Base-by-base conservation (phyloP, 163 green algal species). In the Chlorella variabilis region DNA sequence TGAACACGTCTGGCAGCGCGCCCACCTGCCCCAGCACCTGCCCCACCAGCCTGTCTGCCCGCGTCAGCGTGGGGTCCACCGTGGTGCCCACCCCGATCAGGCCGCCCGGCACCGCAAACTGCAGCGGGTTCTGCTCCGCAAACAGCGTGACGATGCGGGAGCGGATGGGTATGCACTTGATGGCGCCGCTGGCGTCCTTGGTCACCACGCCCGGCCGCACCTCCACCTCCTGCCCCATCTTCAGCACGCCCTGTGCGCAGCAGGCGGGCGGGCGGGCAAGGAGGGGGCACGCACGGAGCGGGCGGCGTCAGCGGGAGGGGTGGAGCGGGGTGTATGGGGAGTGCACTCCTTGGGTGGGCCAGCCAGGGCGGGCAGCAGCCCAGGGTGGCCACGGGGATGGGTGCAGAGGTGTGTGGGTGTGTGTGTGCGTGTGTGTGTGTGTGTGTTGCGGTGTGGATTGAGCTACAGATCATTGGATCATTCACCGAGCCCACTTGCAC, bases 1-100 rank as follows among this genome's bases (percentile, higher is more conserved):
- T 96, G 91, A 95, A 99, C 65, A 99, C 96, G 54, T 98, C 93
- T 4, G 97, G 97, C 80, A 99, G 92, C 17, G 87, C 86, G 18
- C 96, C 97, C 33, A 99, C 95, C 87, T 97, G 89, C 51, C 96
- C 96, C 66, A 99, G 51, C 85, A 93, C 91, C 88, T 99, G 96
- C 13, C 96, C 96, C 31, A 99, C 96, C 54, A 99, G 90, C 56
- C 96, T 84, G 84, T 99, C 97, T 2, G 97, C 97, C 15, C 97
- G 88, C 8, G 97, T 99, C 33, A 99, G 92, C 18, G 96, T 99
- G 41, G 97, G 97, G 89, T 99, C 97, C 36, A 99, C 96, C 36
- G 96, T 99, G 8, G 97, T 98, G 29, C 97, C 97, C 27, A 99
- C 95, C 36, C 97, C 97, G 77, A 99, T 99, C 65, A 99, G 94